phyloP scores from a whole-genome alignment of 306 rosid genomes.

The Crotalaria pallida region DNA sequence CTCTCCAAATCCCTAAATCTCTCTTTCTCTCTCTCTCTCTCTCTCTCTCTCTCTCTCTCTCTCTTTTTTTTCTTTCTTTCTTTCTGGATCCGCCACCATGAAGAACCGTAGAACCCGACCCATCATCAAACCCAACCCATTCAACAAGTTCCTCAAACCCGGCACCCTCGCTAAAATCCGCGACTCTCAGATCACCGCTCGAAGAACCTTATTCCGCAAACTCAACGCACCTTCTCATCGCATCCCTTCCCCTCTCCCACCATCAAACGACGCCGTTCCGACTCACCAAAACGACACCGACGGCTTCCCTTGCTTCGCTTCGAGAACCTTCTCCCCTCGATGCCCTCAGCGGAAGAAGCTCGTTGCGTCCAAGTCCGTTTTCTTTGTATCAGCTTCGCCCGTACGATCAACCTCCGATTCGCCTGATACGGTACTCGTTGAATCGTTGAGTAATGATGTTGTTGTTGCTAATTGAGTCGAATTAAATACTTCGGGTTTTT shows the following conservation, averaged over 20 bases:
- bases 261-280: conserved; percentile 12
- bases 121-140: conserved; percentile 27
- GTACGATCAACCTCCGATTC: conserved; percentile 35
- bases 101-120: conserved; percentile 41
- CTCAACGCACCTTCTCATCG: conserved; percentile 22
- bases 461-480: conserved; percentile 49
- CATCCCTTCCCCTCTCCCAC: background rate
- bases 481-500: background rate
- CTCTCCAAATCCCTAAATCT: background rate
- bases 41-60: no score
- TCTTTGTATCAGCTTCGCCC: conserved; percentile 28
- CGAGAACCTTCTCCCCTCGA: conserved; percentile 49
- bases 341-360: conserved; percentile 79
- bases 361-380: conserved; percentile 53
- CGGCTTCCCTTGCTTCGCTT: conserved; percentile 48
- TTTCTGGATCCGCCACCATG: background rate
- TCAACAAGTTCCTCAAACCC: conserved; percentile 54
- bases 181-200: conserved; percentile 54
- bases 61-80: background rate
- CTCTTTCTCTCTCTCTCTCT: background rate
- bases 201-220: conserved; percentile 25
- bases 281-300: conserved; percentile 23
- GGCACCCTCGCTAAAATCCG: conserved; percentile 63
- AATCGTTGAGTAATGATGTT: conserved; percentile 43
- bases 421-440: conserved; percentile 47